Conservation (phyloP, 75 land plant genomes). For the Pseudotsuga menziesii region DNA sequence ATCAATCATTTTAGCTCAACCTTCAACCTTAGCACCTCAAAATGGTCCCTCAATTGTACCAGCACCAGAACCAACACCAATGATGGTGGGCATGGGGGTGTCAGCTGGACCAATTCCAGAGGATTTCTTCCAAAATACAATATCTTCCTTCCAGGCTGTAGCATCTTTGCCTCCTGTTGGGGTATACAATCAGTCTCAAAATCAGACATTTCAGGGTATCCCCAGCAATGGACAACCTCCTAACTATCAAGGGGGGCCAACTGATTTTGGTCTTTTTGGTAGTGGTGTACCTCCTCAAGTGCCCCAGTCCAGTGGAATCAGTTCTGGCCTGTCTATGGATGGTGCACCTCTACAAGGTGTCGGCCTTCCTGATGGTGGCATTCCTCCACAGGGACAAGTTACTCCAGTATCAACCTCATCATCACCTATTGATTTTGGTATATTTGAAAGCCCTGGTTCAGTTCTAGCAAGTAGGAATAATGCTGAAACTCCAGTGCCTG, state of each 20-base stretch:
- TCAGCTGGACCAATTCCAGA: constrained; percentile 90
- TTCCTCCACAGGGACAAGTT: constrained; percentile 52
- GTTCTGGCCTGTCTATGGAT: constrained; percentile 20
- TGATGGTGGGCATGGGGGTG: constrained; percentile 53
- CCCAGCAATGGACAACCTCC: constrained; percentile 12
- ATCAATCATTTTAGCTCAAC: constrained; percentile 24
- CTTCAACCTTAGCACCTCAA: constrained; percentile 22
- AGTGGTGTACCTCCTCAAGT: constrained; percentile 55
- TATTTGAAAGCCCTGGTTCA: constrained; percentile 26
- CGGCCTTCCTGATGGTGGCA: constrained; percentile 82
- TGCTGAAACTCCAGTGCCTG: constrained; percentile 19
- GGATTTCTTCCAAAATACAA: constrained; percentile 90
- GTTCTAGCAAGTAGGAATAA: not conserved
- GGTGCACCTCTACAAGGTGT: constrained; percentile 30
- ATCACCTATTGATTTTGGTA: constrained; percentile 62
- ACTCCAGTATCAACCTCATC: constrained; percentile 25
- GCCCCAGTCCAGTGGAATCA: constrained; percentile 19
- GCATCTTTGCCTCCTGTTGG: constrained; percentile 52
- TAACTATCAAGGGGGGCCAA: constrained; percentile 21
- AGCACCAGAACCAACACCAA: constrained; percentile 27
- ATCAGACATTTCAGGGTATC: constrained; percentile 20
- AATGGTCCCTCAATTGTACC: constrained; percentile 25
- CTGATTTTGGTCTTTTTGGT: constrained; percentile 45
- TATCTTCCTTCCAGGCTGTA: constrained; percentile 69
- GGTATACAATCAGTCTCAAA: constrained; percentile 20